Conservation (phyloP, 306 rosid genomes). For the Prunus kanzakura region DNA sequence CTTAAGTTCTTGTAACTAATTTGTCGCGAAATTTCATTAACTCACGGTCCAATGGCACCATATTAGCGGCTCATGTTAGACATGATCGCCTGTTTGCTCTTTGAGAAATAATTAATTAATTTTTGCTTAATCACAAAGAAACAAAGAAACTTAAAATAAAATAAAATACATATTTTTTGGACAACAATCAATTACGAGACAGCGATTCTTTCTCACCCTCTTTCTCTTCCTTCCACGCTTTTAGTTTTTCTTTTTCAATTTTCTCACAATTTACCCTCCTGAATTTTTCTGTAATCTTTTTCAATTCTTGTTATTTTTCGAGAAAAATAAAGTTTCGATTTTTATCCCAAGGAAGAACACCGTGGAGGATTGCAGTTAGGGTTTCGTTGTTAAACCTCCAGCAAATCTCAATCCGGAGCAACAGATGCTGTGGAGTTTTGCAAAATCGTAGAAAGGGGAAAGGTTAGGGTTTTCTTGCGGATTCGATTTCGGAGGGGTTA, state of each 20-base stretch:
- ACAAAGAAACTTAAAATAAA: background rate
- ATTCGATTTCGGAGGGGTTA: constrained; percentile 2
- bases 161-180: background rate
- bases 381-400: background rate
- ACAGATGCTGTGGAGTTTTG: background rate
- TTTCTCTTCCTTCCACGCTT: background rate
- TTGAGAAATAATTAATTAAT: background rate
- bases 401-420: background rate
- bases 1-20: background rate
- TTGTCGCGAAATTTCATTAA: background rate
- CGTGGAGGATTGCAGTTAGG: constrained; percentile 5
- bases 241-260: background rate
- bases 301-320: background rate
- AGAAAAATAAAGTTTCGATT: background rate
- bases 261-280: background rate
- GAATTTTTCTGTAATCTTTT: background rate
- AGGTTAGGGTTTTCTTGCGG: background rate
- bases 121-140: background rate
- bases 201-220: background rate
- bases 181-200: background rate
- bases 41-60: background rate
- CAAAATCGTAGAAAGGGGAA: background rate
- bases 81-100: too few species aligned
- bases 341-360: background rate
- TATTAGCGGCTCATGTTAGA: background rate